Percentiles rank a stretch among this genome's conserved stretches.
Conservation (phyloP, 148 eudicot genomes). For the Beta vulgaris region DNA sequence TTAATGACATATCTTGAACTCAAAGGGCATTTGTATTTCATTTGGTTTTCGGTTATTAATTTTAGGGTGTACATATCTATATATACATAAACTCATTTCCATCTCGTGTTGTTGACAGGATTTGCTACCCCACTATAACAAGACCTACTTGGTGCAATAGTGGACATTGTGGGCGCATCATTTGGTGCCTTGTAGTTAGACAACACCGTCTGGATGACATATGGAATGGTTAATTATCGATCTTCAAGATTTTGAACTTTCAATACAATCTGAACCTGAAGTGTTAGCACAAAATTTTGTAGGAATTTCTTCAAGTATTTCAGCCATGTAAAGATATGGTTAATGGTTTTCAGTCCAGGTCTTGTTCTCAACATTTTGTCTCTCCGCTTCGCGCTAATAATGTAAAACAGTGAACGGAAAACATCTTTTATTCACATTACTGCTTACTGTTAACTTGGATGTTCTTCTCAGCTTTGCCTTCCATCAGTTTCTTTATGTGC, state of each 20-base stretch:
- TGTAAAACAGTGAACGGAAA: neutral
- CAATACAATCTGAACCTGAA: slow-evolving; percentile 2
- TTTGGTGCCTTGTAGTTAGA: slow-evolving; percentile 19
- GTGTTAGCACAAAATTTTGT: slow-evolving; percentile 10
- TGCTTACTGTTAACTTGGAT: neutral
- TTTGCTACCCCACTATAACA: slow-evolving; percentile 66
- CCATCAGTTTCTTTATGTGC: neutral
- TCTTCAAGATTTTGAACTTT: slow-evolving; percentile 18
- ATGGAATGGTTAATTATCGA: slow-evolving; percentile 2
- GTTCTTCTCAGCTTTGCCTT: neutral
- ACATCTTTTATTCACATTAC: neutral
- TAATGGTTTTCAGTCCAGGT: neutral
- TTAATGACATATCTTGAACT: neutral
- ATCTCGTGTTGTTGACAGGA: slow-evolving; percentile 31
- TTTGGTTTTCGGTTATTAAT: neutral
- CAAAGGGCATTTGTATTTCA: neutral
- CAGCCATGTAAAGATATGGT: neutral
- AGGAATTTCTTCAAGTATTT: too few species aligned
- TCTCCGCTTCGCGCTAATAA: neutral
- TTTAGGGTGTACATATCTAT: neutral
- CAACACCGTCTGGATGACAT: slow-evolving; percentile 12
- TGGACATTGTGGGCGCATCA: neutral
- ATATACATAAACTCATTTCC: slow-evolving; percentile 4
- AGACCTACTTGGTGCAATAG: slow-evolving; percentile 26
- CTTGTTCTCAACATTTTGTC: neutral